Evolutionary conservation across 2,329 filamentous ascomycete species (phyloP).

Genomic region (Nothomitra cinnamomea): DNA sequence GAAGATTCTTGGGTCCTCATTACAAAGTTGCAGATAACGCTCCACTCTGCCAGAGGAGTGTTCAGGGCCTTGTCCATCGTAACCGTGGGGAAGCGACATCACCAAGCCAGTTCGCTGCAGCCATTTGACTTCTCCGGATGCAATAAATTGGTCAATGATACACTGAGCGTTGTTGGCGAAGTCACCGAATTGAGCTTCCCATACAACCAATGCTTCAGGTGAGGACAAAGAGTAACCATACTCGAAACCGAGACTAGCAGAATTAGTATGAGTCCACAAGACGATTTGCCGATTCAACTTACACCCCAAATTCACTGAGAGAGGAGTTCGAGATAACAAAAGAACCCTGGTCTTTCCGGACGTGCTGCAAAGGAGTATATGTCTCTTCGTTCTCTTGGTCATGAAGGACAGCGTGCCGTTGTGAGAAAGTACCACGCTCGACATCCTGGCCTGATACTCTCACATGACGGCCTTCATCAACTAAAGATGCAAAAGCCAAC

Average conservation of each 20-base stretch:
- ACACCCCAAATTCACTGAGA: conserved; percentile 50
- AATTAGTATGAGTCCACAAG: conserved; percentile 13
- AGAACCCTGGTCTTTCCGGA: conserved; percentile 81
- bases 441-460: conserved; percentile 97
- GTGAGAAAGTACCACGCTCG: conserved; percentile 97
- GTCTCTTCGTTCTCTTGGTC: conserved; percentile 90
- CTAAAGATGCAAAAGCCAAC: conserved; percentile 80
- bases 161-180: conserved; percentile 99
- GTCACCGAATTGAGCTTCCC: conserved; percentile 98
- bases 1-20: conserved; percentile 92
- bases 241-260: conserved; percentile 76
- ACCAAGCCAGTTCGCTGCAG: conserved; percentile 94
- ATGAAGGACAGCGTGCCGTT: conserved; percentile 92
- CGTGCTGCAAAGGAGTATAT: conserved; percentile 79
- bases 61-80: conserved; percentile 95
- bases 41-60: conserved; percentile 96
- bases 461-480: conserved; percentile 88
- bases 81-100: conserved; percentile 91
- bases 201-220: conserved; percentile 94
- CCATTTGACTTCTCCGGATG: conserved; percentile 96
- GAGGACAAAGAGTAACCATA: conserved; percentile 97
- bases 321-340: conserved; percentile 98
- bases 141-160: conserved; percentile 97
- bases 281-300: conserved; percentile 19
- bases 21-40: conserved; percentile 90